Base-by-base conservation (phyloP, 768 basidiomycete species). In the Amanita jacksonii region DNA sequence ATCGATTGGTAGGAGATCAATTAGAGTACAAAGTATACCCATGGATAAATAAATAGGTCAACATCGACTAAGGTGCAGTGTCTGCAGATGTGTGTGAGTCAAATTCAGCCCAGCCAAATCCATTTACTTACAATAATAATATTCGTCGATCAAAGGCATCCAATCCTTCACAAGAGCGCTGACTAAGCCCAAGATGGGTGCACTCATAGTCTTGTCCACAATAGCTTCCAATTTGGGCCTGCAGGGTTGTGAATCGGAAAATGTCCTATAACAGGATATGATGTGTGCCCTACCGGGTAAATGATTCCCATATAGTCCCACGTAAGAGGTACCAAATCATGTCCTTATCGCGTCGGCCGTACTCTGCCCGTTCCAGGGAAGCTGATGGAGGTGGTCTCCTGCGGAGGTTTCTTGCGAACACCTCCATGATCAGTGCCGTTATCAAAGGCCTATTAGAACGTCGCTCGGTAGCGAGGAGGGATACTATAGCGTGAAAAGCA, bases 121-220 rank as follows among this genome's bases (percentile, higher is more conserved):
- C 12, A 15, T 16, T 24, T 28, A 70, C 88, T 48, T 56, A 88
- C 88, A 91, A 70, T 91, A 91, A 66, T 91, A 81, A 64, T 91
- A 91, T 56, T 86, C 85, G 58, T 91, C 79, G 48, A 91, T 85
- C 57, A 91, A 64, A 15, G 87, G 89, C 50, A 91, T 77, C 88
- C 89, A 91, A 54, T 89, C 87, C 50, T 77, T 80, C 46, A 87
- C 58, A 46, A 91, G 63, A 19, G 79, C 74, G 51, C 85, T 70
- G 31, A 87, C 60, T 38, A 88, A 57, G n/a, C 79, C 76, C 20
- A 91, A 54, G 20, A 89, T 40, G 12, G 86, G 86, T 35, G 69
- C 70, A 45, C 66, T 65, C 3, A 76, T 66, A 15, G 76, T 70
- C 33, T 59, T 65, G 49, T 75, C 63, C 24, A 76, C 78, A 49